Conservation (phyloP, 148 eudicot genomes). For the Simmondsia chinensis region DNA sequence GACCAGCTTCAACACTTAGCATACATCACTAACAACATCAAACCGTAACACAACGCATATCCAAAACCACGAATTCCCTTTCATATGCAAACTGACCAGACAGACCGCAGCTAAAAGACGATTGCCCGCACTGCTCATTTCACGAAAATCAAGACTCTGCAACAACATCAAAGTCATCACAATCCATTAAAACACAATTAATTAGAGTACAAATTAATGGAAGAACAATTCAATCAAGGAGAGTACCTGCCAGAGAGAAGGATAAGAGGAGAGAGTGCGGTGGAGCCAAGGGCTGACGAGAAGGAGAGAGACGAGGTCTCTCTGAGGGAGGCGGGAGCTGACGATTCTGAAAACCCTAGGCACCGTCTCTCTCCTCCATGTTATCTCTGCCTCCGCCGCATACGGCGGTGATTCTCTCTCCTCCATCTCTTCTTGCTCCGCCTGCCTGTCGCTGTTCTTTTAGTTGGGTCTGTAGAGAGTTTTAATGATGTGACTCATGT, state of each 20-base stretch:
- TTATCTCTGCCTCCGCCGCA: conserved; percentile 9
- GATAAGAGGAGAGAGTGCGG: conserved; percentile 56
- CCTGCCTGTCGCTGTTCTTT: no score
- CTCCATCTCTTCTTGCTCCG: neutral
- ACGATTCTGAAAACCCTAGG: conserved; percentile 66
- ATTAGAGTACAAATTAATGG: neutral
- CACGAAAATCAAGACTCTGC: conserved; percentile 83
- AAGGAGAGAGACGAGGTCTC: conserved; percentile 58
- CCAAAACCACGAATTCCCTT: no score
- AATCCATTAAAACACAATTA: neutral
- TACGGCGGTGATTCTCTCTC: neutral
- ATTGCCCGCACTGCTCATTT: conserved; percentile 61
- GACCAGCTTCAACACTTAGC: no score
- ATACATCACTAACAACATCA: no score
- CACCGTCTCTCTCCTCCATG: conserved; percentile 59
- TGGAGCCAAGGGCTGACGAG: conserved; percentile 52
- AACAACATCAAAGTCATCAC: neutral
- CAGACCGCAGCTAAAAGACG: conserved; percentile 79
- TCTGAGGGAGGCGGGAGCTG: conserved; percentile 55
- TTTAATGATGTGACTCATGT: no score
- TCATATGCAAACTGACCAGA: conserved; percentile 50
- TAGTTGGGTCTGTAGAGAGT: no score
- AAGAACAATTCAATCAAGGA: neutral
- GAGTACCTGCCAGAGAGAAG: conserved; percentile 74
- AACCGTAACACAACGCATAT: no score